These are phyloP conservation scores for Ottelia alismoides DNA, from an alignment of 106 monocot species.

Conservation along the genomic window DNA sequence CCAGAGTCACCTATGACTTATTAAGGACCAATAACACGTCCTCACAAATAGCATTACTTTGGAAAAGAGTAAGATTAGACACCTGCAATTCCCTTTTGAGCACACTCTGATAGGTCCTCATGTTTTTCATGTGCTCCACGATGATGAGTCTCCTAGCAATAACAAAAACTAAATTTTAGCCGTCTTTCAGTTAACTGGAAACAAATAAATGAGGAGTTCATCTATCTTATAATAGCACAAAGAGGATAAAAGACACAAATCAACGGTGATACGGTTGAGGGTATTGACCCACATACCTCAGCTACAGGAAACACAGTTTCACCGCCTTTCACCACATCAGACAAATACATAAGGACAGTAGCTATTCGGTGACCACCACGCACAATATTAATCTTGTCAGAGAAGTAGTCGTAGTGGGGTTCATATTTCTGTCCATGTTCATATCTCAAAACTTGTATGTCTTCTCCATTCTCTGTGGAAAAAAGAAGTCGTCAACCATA, in stretches of 20 bases:
- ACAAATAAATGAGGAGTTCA: not conserved
- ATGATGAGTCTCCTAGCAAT: slow-evolving; percentile 17
- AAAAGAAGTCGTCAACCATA: too few relatives aligned
- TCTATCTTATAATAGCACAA: not conserved
- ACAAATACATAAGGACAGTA: slow-evolving; percentile 78
- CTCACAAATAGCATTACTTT: too few relatives aligned
- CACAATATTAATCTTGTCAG: slow-evolving; percentile 57
- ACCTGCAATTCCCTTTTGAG: too few relatives aligned
- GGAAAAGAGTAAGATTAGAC: too few relatives aligned
- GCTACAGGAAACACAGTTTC: slow-evolving; percentile 77
- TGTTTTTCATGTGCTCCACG: slow-evolving; percentile 27
- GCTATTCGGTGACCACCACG: slow-evolving; percentile 85
- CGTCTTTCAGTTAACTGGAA: not conserved
- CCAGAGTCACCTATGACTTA: too few relatives aligned
- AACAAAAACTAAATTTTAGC: not conserved
- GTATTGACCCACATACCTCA: too few relatives aligned
- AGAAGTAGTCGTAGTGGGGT: slow-evolving; percentile 79
- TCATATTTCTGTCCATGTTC: slow-evolving; percentile 82
- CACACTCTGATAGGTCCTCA: slow-evolving; percentile 37
- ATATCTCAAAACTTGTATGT: slow-evolving; percentile 73
- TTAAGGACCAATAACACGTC: too few relatives aligned
- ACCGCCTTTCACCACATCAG: slow-evolving; percentile 66
- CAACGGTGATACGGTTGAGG: too few relatives aligned
- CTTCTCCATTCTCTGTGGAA: slow-evolving; percentile 76
- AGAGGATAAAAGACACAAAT: too few relatives aligned